phyloP scores from a whole-genome alignment of 208 protist genomes.

The Leishmania tropica region DNA sequence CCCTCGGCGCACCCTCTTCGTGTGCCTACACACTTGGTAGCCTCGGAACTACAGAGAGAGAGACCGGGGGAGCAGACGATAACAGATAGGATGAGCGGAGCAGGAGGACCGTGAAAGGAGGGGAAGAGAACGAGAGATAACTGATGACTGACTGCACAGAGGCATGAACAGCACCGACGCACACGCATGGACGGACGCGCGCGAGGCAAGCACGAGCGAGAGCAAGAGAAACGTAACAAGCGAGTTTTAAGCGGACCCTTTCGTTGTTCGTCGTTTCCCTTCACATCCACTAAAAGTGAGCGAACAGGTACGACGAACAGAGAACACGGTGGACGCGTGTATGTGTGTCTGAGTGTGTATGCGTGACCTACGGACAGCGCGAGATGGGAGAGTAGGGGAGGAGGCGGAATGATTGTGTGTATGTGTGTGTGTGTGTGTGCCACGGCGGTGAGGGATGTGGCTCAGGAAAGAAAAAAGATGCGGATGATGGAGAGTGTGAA shows the following conservation, averaged over 20 bases:
- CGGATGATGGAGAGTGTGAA: not conserved
- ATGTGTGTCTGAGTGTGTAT: not conserved
- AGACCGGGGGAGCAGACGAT: not conserved
- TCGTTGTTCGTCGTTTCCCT: not conserved
- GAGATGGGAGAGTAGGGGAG: not conserved
- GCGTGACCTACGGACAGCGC: not conserved
- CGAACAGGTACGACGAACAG: not conserved
- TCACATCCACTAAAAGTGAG: not conserved
- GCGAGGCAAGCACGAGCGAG: not conserved
- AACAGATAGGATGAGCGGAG: too few species aligned
- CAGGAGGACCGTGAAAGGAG: not conserved
- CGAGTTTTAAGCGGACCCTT: not conserved
- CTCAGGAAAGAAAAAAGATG: not conserved
- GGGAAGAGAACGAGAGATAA: not conserved
- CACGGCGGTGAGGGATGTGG: not conserved
- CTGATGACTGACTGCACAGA: not conserved
- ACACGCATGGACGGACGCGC: not conserved
- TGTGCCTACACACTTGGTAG: not conserved
- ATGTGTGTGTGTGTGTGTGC: not conserved
- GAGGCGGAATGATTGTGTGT: not conserved
- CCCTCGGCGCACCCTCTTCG: not conserved
- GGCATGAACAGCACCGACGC: too few species aligned
- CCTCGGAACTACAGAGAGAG: not conserved
- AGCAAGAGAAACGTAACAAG: conserved; percentile 3
- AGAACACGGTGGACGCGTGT: conserved; percentile 6